Base-by-base conservation (phyloP, 805 yeast species). In the Yarrowia sp. region DNA sequence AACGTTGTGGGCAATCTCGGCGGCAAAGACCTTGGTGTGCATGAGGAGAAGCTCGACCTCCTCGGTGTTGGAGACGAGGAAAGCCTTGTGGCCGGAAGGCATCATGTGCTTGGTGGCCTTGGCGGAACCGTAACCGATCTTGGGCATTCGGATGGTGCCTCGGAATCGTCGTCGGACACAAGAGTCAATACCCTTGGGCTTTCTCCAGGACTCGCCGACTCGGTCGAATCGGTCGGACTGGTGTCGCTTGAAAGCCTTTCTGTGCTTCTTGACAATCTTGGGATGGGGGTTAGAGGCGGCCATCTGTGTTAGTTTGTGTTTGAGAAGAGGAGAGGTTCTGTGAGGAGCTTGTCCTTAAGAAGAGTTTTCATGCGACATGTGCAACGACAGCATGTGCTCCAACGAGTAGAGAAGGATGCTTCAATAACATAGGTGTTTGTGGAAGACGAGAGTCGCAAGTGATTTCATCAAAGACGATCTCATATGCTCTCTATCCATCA, bases 121-220 rank as follows among this genome's bases (percentile, higher is more conserved):
- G 97, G 94, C 91, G 74, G 98, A 91, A 83, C 99, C 97, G 86
- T 90, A 94, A 86, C 99, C 99, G 76, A 94, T 92, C 85, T 88
- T 92, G 85, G 99, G 99, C 86, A 93, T 96, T 75, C 92, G 84
- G 78, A 94, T 90, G 82, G 93, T 88, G 78, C 99, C 99, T 87
- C 97, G 90, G 96, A 94, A 94, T 68, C 80, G 76, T 86, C 99
- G 93, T 86, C 99, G 94, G 80, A 96, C 97, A 84, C 90, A 86
- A 73, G 98, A 92, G 86, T 94, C 99, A 79, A 94, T 94, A 94
- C 99, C 99, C 90, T 94, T 94, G 84, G 96, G 99, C 85, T 94
- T 93, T 90, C 99, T 94, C 99, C 99, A 96, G 87, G 86, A 87
- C 83, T 90, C 97, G 76, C 90, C 83, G 73, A 94, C 97, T 84